Evolutionary conservation across 2,329 filamentous ascomycete species (phyloP).

Genomic region (Parafenestella ontariensis): DNA sequence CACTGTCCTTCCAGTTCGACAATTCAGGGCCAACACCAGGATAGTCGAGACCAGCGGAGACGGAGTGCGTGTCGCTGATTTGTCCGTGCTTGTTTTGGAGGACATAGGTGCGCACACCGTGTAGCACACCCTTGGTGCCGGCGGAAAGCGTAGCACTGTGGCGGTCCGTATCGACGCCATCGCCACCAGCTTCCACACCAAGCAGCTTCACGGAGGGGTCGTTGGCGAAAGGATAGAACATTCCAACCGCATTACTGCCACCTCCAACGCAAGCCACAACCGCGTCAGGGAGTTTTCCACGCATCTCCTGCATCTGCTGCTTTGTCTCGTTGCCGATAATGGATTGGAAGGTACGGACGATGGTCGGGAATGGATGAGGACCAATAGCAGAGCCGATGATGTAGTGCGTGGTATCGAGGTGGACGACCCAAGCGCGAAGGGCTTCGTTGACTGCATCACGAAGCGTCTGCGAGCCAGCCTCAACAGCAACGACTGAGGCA

Average conservation of each 20-base stretch:
- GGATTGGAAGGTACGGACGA: slow-evolving; percentile 96
- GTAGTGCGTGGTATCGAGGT: slow-evolving; percentile 94
- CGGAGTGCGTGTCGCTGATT: slow-evolving; percentile 92
- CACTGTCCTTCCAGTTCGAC: slow-evolving; percentile 87
- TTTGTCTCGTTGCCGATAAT: slow-evolving; percentile 97
- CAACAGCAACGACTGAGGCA: slow-evolving; percentile 89
- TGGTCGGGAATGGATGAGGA: slow-evolving; percentile 96
- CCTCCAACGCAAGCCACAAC: slow-evolving; percentile 97
- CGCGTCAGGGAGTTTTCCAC: slow-evolving; percentile 90
- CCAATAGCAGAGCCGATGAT: slow-evolving; percentile 98
- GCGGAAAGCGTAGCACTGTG: slow-evolving; percentile 89
- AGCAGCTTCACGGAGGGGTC: slow-evolving; percentile 86
- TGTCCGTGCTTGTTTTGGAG: slow-evolving; percentile 93
- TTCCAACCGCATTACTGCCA: slow-evolving; percentile 92
- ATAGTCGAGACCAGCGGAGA: slow-evolving; percentile 96
- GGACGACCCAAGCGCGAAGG: slow-evolving; percentile 89
- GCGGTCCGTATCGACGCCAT: slow-evolving; percentile 82
- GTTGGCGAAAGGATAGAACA: slow-evolving; percentile 96
- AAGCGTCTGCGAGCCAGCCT: slow-evolving; percentile 77
- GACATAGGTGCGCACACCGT: slow-evolving; percentile 95
- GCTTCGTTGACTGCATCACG: slow-evolving; percentile 87
- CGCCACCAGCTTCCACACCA: slow-evolving; percentile 93
- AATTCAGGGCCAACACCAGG: slow-evolving; percentile 96
- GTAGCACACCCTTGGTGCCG: slow-evolving; percentile 89
- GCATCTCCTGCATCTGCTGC: slow-evolving; percentile 82